phyloP scores from a whole-genome alignment of 805 yeast genomes.

The Metschnikowia santaceciliae region DNA sequence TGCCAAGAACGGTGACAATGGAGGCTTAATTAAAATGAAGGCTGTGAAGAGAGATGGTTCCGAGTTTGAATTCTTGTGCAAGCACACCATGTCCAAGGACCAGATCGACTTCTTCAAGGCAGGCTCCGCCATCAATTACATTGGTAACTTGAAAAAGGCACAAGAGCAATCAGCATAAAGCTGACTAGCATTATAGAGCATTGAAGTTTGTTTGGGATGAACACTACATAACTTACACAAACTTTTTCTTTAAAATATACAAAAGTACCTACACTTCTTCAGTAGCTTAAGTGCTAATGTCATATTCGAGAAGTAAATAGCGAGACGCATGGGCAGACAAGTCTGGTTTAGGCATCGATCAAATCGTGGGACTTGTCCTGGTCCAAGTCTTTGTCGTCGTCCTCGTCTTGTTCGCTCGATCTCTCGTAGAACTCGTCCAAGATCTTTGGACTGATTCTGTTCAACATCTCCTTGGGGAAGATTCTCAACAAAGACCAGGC shows the following conservation, averaged over 20 bases:
- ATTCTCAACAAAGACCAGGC: slow-evolving; percentile 98
- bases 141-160: slow-evolving; percentile 51
- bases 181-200: background rate
- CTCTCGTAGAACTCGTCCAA: slow-evolving; percentile 93
- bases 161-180: slow-evolving; percentile 7
- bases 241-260: slow-evolving; percentile 2
- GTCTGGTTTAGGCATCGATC: slow-evolving; percentile 34
- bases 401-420: slow-evolving; percentile 64
- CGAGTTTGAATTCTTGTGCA: slow-evolving; percentile 62
- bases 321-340: background rate
- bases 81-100: slow-evolving; percentile 96
- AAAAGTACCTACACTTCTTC: slow-evolving; percentile 2
- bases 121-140: slow-evolving; percentile 93
- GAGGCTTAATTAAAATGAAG: slow-evolving; percentile 68
- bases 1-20: slow-evolving; percentile 79
- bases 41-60: slow-evolving; percentile 76
- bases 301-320: slow-evolving; percentile 10
- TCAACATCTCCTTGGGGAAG: slow-evolving; percentile 97
- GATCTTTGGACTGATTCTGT: slow-evolving; percentile 97
- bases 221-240: background rate
- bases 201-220: background rate
- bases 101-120: slow-evolving; percentile 95
- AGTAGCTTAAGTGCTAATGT: slow-evolving; percentile 1
- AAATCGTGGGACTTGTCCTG: slow-evolving; percentile 39
- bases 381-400: slow-evolving; percentile 41